Base-by-base conservation (phyloP, 352 stramenopile species). In the Phytophthora megakarya region DNA sequence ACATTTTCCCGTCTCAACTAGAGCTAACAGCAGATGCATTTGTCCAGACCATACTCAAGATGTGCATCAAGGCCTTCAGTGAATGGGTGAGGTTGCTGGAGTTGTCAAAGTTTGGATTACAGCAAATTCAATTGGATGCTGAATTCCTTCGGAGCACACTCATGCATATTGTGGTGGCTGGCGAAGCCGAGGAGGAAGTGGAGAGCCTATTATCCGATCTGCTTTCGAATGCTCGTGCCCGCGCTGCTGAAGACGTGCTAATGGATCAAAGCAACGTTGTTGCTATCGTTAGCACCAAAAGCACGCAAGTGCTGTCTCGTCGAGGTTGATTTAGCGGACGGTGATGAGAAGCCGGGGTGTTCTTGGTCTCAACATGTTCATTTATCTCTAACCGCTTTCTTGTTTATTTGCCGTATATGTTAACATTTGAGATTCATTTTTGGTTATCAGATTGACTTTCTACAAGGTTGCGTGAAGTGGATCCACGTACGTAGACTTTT, bases 181-280 rank as follows among this genome's bases (percentile, higher is more conserved):
- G 59, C 12, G 66, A 69, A 43, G 56, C 61, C 15, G 63, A 70
- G n/a, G 75, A 93, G 19, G 86, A 93, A 69, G 48, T 93, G 7
- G 83, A 95, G 47, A 89, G 75, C 47, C 48, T 95, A 49, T 49
- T 95, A 21, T 92, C 81, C 0, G 84, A 93, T 35, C 32, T 95
- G 40, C 62, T 95, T 11, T 89, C 84, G n/a, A 92, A 82, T 52
- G 81, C 83, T 16, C 82, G 83, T n/a, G 76, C 86, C 40, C 78
- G 84, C 8, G 72, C 86, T 1, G 16, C 73, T 7, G 76, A 92
- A 30, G 83, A 92, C 42, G 44, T 75, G 12, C 56, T 95, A n/a
- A 92, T 95, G 84, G 84, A 95, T 35, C 81, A 90, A 23, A 93
- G 81, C 65, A 89, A 73, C 23, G 75, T 95, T 22, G 83, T 91